Conservation (phyloP, 2,329 filamentous ascomycete species). For the Diplodia corticola region DNA sequence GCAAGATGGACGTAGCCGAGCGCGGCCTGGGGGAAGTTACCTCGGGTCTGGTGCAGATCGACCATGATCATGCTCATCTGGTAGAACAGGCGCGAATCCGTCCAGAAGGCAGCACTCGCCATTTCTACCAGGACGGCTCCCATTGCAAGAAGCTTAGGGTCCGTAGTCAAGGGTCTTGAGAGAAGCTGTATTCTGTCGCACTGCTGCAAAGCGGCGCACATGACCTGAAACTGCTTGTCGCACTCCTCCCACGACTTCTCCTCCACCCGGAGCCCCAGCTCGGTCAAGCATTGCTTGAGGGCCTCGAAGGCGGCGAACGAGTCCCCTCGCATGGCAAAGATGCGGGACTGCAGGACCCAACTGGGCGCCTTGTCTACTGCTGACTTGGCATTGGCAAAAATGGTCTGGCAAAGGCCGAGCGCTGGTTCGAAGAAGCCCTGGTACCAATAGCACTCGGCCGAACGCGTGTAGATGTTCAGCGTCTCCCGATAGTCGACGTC, state of each 20-base stretch:
- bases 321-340: constrained; percentile 74
- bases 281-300: constrained; percentile 68
- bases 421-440: constrained; percentile 71
- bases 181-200: constrained; percentile 55
- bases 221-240: constrained; percentile 68
- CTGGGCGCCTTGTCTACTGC: constrained; percentile 79
- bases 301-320: constrained; percentile 66
- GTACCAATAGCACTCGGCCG: constrained; percentile 80
- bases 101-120: constrained; percentile 72
- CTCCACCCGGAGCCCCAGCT: constrained; percentile 67
- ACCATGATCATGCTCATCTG: constrained; percentile 68
- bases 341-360: constrained; percentile 78
- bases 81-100: constrained; percentile 70
- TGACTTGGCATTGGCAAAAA: constrained; percentile 70
- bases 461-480: constrained; percentile 72
- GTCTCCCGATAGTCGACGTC: constrained; percentile 89
- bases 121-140: constrained; percentile 72
- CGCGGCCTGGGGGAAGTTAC: constrained; percentile 68
- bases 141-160: constrained; percentile 59
- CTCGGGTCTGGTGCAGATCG: constrained; percentile 62
- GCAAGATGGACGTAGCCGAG: constrained; percentile 68
- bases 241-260: constrained; percentile 72
- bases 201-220: constrained; percentile 34
- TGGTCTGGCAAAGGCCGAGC: constrained; percentile 64
- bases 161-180: constrained; percentile 37